Evolutionary conservation across 176 grass and related monocot species (phyloP), one percentile per base, ranked within the genome.

Genomic region (Poa pratensis): DNA sequence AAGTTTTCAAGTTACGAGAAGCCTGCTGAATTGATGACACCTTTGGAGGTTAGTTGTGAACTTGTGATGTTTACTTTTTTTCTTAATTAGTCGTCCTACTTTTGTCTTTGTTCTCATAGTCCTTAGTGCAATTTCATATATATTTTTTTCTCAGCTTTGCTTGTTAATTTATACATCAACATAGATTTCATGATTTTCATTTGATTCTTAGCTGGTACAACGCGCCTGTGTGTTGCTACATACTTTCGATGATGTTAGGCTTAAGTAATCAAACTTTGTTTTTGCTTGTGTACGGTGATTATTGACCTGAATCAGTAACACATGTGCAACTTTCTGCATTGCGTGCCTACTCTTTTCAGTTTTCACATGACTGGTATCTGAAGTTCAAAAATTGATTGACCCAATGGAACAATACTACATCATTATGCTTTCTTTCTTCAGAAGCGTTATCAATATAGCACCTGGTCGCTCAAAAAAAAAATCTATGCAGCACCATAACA

Each of bases 1-100:
- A 94, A 79, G 59, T 91, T 93, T 73, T 97, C 95, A 82, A 91
- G 91, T 84, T 97, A 92, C 91, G 92, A 97, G 85, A 97, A 97
- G 86, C 95, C 95, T 20, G 37, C 80, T 82, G 95, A 97, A 77
- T 73, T 98, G 85, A 98, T 98, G 95, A 98, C 93, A 42, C 89
- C 89, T 85, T 87, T 85, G 69, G 95, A 98, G 94, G 97, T 99
- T 86, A 91, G 80, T 66, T 70, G 9, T 43, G 42, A 43, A 37
- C 35, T 37, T 37, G 14, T 77, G 45, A 77, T 60, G 26, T 67
- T 46, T 78, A 67, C 68, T 78, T 91, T 54, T n/a, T 80, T n/a
- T 16, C 14, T 16, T 16, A 49, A 49, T 66, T 73, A 55, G 28
- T 40, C n/a, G 53, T 70, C 58, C 9, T 43, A 61, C 20, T 67